phyloP scores from a whole-genome alignment of 129 eudicot species.

The Artemisia argyi region DNA sequence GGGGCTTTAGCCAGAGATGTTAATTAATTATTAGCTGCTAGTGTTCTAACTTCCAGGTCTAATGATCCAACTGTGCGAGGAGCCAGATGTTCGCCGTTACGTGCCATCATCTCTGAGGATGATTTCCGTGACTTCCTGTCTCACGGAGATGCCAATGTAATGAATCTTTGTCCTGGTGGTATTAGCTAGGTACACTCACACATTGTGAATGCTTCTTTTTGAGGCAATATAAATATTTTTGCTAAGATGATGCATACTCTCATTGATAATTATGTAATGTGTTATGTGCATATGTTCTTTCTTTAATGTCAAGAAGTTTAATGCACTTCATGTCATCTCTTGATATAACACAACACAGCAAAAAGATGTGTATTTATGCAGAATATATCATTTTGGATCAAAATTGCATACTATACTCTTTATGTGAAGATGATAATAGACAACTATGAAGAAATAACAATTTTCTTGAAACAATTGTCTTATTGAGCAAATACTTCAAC shows the following conservation, averaged over 20 bases:
- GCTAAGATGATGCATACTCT: conserved; percentile 12
- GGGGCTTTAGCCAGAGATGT: too few species aligned
- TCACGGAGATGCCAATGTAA: conserved; percentile 52
- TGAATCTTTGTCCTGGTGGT: conserved; percentile 90
- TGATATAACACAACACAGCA: too few species aligned
- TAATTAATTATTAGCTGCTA: too few species aligned
- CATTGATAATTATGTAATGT: conserved; percentile 13
- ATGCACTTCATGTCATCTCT: too few species aligned
- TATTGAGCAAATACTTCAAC: background rate
- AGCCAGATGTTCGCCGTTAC: too few species aligned
- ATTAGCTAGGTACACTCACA: conserved; percentile 24
- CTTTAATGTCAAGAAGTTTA: background rate
- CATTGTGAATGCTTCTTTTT: background rate
- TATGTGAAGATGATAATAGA: background rate
- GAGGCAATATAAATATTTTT: conserved; percentile 15
- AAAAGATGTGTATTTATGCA: too few species aligned
- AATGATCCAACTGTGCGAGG: conserved; percentile 55
- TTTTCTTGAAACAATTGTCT: background rate
- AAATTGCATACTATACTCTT: background rate
- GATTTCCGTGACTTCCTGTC: conserved; percentile 78
- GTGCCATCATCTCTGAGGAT: conserved; percentile 37
- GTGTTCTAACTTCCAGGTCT: conserved; percentile 43
- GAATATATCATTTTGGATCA: background rate
- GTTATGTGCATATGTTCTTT: background rate
- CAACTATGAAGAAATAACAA: background rate